phyloP scores from a whole-genome alignment of 768 basidiomycete genomes.

The Tephrocybe sp. region DNA sequence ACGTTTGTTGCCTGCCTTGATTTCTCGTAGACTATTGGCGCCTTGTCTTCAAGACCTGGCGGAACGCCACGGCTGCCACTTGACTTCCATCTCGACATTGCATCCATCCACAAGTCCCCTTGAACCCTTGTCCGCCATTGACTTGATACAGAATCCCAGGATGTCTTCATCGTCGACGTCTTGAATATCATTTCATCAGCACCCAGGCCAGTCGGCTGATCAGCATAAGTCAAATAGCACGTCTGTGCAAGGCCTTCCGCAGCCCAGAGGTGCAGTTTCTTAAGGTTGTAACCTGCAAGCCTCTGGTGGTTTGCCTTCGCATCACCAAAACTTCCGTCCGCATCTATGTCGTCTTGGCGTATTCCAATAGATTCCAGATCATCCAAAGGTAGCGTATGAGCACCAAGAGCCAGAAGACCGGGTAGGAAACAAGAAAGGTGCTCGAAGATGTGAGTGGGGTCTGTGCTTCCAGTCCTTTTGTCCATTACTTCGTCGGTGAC shows the following conservation, averaged over 20 bases:
- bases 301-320: constrained; percentile 33
- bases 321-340: constrained; percentile 32
- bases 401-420: constrained; percentile 73
- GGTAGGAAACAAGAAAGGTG: constrained; percentile 81
- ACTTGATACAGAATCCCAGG: constrained; percentile 17
- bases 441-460: constrained; percentile 56
- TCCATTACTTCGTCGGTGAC: constrained; percentile 52
- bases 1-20: constrained; percentile 22
- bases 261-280: constrained; percentile 70
- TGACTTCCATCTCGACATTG: constrained; percentile 47
- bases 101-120: constrained; percentile 46
- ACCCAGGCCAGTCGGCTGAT: constrained; percentile 66
- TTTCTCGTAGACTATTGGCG: constrained; percentile 33
- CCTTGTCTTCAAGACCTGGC: constrained; percentile 51
- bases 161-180: constrained; percentile 19
- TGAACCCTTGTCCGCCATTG: constrained; percentile 20
- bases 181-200: constrained; percentile 58
- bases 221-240: constrained; percentile 71
- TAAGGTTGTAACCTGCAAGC: constrained; percentile 49
- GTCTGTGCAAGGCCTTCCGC: constrained; percentile 74
- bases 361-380: constrained; percentile 49
- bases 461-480: constrained; percentile 23
- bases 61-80: constrained; percentile 45
- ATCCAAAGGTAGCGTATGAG: constrained; percentile 57
- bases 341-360: constrained; percentile 41